Conservation (phyloP, 768 basidiomycete genomes). For the Coprinopsis marcescibilis region DNA sequence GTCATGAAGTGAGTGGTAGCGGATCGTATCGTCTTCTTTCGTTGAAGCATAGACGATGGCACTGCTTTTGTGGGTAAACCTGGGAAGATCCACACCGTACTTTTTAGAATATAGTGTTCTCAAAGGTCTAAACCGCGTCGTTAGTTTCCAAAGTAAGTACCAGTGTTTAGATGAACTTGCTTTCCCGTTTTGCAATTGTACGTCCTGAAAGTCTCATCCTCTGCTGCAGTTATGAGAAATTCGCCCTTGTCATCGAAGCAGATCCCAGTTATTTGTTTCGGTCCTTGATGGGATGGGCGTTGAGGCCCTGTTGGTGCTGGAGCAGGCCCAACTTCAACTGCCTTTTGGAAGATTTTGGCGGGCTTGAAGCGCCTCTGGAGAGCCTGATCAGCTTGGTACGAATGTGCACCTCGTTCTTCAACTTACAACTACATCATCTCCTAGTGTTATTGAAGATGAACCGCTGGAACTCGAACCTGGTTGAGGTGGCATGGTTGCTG, state of each 20-base stretch:
- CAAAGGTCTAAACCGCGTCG: conserved; percentile 42
- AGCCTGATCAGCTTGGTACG: conserved; percentile 9
- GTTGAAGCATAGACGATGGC: conserved; percentile 88
- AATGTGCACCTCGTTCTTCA: background rate
- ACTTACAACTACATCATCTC: conserved; percentile 41
- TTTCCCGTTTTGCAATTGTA: conserved; percentile 90
- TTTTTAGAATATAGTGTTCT: conserved; percentile 90
- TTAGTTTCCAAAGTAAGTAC: conserved; percentile 12
- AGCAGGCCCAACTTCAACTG: conserved; percentile 57
- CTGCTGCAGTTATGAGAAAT: conserved; percentile 75
- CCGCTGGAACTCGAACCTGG: conserved; percentile 15
- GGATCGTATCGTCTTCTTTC: conserved; percentile 90
- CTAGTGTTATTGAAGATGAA: conserved; percentile 42
- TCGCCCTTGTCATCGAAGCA: conserved; percentile 91
- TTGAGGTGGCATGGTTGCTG: conserved; percentile 2
- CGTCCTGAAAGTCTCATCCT: conserved; percentile 88
- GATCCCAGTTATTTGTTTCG: conserved; percentile 80
- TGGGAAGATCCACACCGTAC: conserved; percentile 91
- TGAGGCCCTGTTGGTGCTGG: conserved; percentile 35
- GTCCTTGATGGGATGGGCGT: conserved; percentile 38
- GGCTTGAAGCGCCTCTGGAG: conserved; percentile 72
- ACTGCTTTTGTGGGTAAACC: conserved; percentile 89
- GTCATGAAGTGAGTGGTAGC: conserved; percentile 93
- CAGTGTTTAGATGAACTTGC: conserved; percentile 51
- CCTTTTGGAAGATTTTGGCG: conserved; percentile 80